phyloP scores from a whole-genome alignment of 2,329 filamentous ascomycete species.

The Orbilia brochopaga region DNA sequence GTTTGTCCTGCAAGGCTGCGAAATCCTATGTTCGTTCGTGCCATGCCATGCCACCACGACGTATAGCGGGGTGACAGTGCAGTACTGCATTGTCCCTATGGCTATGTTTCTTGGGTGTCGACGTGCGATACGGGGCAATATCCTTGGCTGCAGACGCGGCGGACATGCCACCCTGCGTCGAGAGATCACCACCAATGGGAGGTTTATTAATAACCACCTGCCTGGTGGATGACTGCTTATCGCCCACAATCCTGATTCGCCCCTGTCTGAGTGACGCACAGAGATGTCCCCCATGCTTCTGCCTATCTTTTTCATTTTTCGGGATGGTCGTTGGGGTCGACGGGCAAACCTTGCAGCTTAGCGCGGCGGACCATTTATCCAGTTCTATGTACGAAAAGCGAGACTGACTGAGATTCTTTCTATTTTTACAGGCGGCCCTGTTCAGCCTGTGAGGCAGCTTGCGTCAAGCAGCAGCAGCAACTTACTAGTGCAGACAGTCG shows the following conservation, averaged over 20 bases:
- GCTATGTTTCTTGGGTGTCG: too few species aligned
- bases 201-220: background rate
- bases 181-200: constrained; percentile 3
- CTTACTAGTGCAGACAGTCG: background rate
- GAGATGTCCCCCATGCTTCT: background rate
- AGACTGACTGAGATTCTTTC: constrained; percentile 37
- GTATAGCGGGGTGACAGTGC: background rate
- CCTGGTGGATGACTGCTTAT: background rate
- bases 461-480: constrained; percentile 4
- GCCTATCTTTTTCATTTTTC: background rate
- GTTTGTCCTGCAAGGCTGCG: background rate
- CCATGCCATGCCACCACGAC: background rate
- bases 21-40: background rate
- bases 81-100: background rate
- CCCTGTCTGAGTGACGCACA: background rate
- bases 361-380: background rate
- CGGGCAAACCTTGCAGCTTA: constrained; percentile 4
- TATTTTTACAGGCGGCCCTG: constrained; percentile 49
- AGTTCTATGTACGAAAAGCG: background rate
- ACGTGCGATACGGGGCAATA: too few species aligned
- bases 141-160: too few species aligned
- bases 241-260: background rate
- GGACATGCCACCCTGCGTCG: background rate
- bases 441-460: constrained; percentile 40
- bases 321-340: background rate